phyloP scores from a whole-genome alignment of 805 yeast species.

The Ogataea methanolica region DNA sequence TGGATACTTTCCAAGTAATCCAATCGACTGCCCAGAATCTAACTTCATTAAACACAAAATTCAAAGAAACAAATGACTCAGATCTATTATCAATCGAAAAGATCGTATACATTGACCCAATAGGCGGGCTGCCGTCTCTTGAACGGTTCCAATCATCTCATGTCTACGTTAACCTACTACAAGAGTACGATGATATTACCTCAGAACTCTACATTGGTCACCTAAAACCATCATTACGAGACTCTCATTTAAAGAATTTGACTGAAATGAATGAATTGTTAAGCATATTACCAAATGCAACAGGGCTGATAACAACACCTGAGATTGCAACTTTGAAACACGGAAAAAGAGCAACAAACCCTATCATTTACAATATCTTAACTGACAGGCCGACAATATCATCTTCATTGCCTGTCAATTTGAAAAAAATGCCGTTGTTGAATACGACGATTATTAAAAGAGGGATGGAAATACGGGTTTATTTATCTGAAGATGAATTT shows the following conservation, averaged over 20 bases:
- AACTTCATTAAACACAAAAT: conserved; percentile 19
- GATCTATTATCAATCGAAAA: conserved; percentile 66
- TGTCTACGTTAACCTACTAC: conserved; percentile 78
- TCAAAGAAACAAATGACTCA: conserved; percentile 13
- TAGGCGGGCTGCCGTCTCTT: conserved; percentile 88
- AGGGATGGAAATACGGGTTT: conserved; percentile 59
- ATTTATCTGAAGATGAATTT: conserved; percentile 23
- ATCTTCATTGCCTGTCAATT: conserved; percentile 76
- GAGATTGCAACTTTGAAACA: conserved; percentile 51
- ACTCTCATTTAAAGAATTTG: conserved; percentile 62
- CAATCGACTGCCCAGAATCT: conserved; percentile 34
- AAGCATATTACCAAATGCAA: conserved; percentile 42
- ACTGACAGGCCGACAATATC: conserved; percentile 91
- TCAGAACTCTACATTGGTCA: conserved; percentile 62
- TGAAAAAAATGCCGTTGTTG: conserved; percentile 52
- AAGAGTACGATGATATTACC: conserved; percentile 66
- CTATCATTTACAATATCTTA: conserved; percentile 81
- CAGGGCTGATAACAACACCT: conserved; percentile 87
- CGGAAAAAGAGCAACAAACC: conserved; percentile 50
- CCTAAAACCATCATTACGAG: conserved; percentile 39
- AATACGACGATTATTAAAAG: conserved; percentile 76
- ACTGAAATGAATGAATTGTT: conserved; percentile 58
- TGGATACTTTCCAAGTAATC: conserved; percentile 37
- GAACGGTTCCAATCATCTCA: conserved; percentile 81
- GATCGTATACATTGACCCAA: conserved; percentile 67